These are phyloP conservation scores for Trichoderma asperellum DNA, from an alignment of 2,329 filamentous ascomycete genomes.

Conservation along the genomic window DNA sequence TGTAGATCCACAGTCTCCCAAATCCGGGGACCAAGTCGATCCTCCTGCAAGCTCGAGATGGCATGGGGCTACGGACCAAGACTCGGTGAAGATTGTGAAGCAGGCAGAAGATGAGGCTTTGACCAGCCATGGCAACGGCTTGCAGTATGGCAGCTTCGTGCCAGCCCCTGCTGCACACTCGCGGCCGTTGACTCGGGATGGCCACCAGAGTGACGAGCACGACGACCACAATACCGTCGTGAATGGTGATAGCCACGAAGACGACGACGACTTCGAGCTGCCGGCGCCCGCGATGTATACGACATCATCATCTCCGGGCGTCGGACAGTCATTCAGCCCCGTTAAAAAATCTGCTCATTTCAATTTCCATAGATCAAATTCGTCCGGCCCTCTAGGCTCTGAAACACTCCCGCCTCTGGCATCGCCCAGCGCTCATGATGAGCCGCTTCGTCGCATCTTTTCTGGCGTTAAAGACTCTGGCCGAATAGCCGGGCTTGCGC, in stretches of 20 bases:
- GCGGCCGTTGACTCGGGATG: conserved; percentile 31
- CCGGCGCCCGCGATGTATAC: conserved; percentile 57
- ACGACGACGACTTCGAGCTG: conserved; percentile 51
- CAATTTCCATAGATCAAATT: conserved; percentile 8
- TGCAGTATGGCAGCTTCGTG: conserved; percentile 60
- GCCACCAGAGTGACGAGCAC: background rate
- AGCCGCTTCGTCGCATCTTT: conserved; percentile 43
- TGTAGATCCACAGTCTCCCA: background rate
- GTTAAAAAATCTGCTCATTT: background rate
- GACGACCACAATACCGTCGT: background rate
- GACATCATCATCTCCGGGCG: conserved; percentile 32
- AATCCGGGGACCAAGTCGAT: background rate
- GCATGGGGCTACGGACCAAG: background rate
- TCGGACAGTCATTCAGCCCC: conserved; percentile 33
- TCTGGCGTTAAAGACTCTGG: conserved; percentile 36
- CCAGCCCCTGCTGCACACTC: conserved; percentile 44
- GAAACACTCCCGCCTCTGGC: conserved; percentile 30
- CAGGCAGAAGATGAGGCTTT: conserved; percentile 48
- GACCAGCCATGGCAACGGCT: conserved; percentile 43
- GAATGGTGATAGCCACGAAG: conserved; percentile 6
- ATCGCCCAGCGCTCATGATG: conserved; percentile 7
- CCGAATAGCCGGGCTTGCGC: conserved; percentile 5
- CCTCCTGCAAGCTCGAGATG: conserved; percentile 9
- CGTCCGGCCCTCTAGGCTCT: conserved; percentile 12
- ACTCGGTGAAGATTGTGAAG: background rate